Conservation (phyloP, 768 basidiomycete species). For the Mycena latifolia region DNA sequence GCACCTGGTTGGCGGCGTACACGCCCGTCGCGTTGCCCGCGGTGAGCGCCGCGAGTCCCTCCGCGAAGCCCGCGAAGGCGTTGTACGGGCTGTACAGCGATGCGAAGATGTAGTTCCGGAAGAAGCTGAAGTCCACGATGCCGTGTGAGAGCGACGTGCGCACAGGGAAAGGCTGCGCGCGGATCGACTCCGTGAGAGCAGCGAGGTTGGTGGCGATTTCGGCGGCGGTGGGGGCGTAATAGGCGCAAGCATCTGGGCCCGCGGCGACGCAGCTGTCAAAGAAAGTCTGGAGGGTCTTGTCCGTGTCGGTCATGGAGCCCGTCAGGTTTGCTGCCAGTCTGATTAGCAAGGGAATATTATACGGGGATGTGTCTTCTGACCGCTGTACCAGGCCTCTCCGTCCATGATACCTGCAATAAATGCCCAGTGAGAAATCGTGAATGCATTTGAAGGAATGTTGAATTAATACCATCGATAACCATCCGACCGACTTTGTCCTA, state of each 20-base stretch:
- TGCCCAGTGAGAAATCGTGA: too few species aligned
- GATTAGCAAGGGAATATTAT: too few species aligned
- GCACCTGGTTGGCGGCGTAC: neutral
- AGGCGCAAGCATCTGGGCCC: constrained; percentile 16
- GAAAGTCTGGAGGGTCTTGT: constrained; percentile 19
- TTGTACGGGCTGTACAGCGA: constrained; percentile 13
- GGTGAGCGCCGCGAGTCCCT: constrained; percentile 10
- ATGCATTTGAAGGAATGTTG: too few species aligned
- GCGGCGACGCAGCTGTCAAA: constrained; percentile 22
- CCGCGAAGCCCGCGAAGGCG: neutral
- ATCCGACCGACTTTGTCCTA: neutral
- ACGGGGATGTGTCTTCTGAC: too few species aligned
- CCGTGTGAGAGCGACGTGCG: constrained; percentile 2
- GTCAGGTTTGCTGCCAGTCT: too few species aligned
- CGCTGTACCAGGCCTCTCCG: too few species aligned
- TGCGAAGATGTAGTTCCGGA: constrained; percentile 6
- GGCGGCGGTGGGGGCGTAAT: constrained; percentile 10
- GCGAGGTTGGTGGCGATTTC: constrained; percentile 8
- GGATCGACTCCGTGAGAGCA: neutral
- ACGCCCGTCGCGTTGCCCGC: neutral
- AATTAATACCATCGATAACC: neutral
- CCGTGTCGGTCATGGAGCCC: neutral
- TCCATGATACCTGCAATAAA: too few species aligned
- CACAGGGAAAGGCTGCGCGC: constrained; percentile 15
- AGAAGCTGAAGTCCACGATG: constrained; percentile 20